Percentiles rank a stretch among this genome's conserved stretches.
phyloP scores from a whole-genome alignment of 768 basidiomycete genomes.

The Terana coerulea region DNA sequence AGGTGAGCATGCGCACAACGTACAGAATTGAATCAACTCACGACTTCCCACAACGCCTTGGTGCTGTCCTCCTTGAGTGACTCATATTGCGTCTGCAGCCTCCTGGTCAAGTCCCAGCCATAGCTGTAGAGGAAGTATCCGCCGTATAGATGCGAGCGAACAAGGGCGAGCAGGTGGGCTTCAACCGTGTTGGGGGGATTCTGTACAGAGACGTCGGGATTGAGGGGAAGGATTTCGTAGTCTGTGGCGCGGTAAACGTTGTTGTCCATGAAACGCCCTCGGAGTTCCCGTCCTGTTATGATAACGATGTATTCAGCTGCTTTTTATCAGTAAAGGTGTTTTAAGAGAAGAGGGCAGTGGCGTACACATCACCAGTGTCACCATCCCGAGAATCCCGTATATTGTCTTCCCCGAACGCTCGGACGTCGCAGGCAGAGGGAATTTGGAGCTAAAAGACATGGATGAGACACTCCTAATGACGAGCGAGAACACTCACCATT shows the following conservation, averaged over 20 bases:
- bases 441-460: slow-evolving; percentile 42
- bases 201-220: slow-evolving; percentile 61
- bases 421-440: slow-evolving; percentile 49
- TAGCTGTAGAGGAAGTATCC: slow-evolving; percentile 92
- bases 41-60: slow-evolving; percentile 74
- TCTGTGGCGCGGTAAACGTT: slow-evolving; percentile 88
- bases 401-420: slow-evolving; percentile 60
- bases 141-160: slow-evolving; percentile 75
- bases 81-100: slow-evolving; percentile 80
- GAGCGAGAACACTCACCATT: slow-evolving; percentile 46
- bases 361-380: slow-evolving; percentile 74
- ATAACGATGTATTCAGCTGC: slow-evolving; percentile 92
- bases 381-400: slow-evolving; percentile 73
- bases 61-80: slow-evolving; percentile 45
- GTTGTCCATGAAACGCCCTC: slow-evolving; percentile 76
- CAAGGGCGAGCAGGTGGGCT: slow-evolving; percentile 78
- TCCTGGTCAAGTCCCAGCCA: slow-evolving; percentile 82
- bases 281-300: slow-evolving; percentile 76
- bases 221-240: slow-evolving; percentile 87
- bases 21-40: slow-evolving; percentile 31
- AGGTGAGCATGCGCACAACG: not conserved
- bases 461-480: not conserved
- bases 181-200: slow-evolving; percentile 83
- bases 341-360: slow-evolving; percentile 7
- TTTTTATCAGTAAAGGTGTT: not conserved